Conservation (phyloP, 2,329 filamentous ascomycete species). For the Ophiostoma ips region DNA sequence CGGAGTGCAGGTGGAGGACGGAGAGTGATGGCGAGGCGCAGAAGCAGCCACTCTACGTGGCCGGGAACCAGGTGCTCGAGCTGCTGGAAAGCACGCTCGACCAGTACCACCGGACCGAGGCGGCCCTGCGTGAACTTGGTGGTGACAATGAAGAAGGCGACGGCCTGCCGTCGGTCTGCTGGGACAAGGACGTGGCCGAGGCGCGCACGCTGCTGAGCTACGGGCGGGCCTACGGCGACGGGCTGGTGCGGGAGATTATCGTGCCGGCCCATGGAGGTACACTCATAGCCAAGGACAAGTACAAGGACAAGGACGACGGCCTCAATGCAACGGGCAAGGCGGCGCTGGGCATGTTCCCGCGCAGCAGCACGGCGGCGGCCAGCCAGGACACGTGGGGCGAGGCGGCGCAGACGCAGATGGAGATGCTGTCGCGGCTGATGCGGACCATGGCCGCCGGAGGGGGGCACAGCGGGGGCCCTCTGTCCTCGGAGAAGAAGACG, state of each 20-base stretch:
- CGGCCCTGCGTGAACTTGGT: background rate
- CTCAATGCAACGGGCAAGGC: conserved; percentile 12
- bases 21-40: too few relatives aligned
- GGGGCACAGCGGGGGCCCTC: background rate
- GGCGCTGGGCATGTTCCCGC: conserved; percentile 12
- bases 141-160: too few relatives aligned
- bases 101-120: conserved; percentile 8
- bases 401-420: conserved; percentile 11
- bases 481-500: background rate
- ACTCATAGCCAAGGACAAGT: too few relatives aligned
- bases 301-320: background rate
- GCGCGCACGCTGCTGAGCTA: conserved; percentile 12
- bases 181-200: conserved; percentile 12
- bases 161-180: conserved; percentile 2
- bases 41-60: conserved; percentile 6
- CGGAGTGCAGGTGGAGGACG: background rate
- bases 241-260: conserved; percentile 12
- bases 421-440: conserved; percentile 8
- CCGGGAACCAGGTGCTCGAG: conserved; percentile 8
- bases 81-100: conserved; percentile 6
- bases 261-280: conserved; percentile 8
- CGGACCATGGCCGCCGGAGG: conserved; percentile 5
- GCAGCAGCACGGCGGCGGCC: conserved; percentile 8
- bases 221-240: conserved; percentile 14
- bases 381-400: conserved; percentile 12